A percentile compares a stretch with the other conserved stretches of the same genome.
These are phyloP conservation scores for Dendrobium officinale DNA, from an alignment of 106 monocot species.

Conservation along the genomic window DNA sequence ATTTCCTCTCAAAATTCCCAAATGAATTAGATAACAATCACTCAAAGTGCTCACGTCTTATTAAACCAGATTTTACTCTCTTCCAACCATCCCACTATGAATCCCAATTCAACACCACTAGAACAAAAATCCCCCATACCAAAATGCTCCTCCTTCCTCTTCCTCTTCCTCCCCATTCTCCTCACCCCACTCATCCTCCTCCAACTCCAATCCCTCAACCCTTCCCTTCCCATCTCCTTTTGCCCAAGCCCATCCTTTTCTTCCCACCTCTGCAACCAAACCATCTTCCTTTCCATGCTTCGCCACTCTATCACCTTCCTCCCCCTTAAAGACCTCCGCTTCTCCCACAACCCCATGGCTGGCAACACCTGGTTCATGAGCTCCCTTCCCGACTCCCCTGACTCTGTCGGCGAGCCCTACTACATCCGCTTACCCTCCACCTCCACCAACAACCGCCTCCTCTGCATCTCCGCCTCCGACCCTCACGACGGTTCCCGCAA, in stretches of 20 bases:
- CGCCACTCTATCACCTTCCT: conserved; percentile 18
- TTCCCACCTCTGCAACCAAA: not conserved
- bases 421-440: conserved; percentile 13
- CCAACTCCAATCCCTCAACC: not conserved
- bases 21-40: too few species aligned
- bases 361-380: conserved; percentile 29
- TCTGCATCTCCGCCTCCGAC: conserved; percentile 11
- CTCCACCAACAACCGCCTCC: not conserved
- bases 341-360: conserved; percentile 10
- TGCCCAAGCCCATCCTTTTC: not conserved
- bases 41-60: not conserved
- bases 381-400: conserved; percentile 13
- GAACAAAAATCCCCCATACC: not conserved
- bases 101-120: not conserved
- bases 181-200: not conserved
- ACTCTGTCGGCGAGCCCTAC: conserved; percentile 4
- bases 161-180: not conserved
- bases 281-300: not conserved
- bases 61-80: not conserved
- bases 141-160: not conserved
- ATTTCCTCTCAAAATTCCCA: too few species aligned
- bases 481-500: conserved; percentile 10
- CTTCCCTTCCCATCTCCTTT: not conserved
- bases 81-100: not conserved
- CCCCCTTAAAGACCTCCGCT: conserved; percentile 35